Evolutionary conservation across 2,329 filamentous ascomycete genomes (phyloP).

Genomic region (Magnaporthiopsis poae): DNA sequence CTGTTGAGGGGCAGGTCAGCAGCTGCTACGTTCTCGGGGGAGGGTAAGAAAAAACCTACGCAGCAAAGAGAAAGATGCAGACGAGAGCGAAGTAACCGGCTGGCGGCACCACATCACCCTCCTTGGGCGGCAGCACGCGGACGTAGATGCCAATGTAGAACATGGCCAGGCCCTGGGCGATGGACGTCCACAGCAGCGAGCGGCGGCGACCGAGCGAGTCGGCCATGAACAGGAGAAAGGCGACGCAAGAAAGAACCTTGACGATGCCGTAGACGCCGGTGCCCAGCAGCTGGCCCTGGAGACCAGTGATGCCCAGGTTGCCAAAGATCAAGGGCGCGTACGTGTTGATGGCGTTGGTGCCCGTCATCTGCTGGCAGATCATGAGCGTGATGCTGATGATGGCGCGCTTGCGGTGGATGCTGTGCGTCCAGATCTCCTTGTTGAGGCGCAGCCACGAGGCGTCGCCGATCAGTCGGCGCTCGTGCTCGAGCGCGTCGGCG

Average conservation of each 20-base stretch:
- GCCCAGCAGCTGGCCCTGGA: conserved; percentile 47
- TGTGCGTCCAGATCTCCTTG: conserved; percentile 21
- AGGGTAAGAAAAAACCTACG: conserved; percentile 1
- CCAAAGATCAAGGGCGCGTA: conserved; percentile 55
- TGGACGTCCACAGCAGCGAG: conserved; percentile 49
- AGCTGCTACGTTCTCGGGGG: neutral
- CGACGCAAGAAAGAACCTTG: conserved; percentile 47
- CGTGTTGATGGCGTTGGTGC: conserved; percentile 58
- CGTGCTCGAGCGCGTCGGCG: conserved; percentile 20
- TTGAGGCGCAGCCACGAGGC: conserved; percentile 17
- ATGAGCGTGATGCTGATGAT: conserved; percentile 39
- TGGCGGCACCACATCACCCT: conserved; percentile 25
- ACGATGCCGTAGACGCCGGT: conserved; percentile 44
- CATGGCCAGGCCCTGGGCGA: conserved; percentile 52
- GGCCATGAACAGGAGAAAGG: conserved; percentile 50
- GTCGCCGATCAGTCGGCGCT: conserved; percentile 17
- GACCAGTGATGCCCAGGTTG: conserved; percentile 49
- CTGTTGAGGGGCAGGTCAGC: neutral
- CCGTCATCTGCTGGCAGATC: conserved; percentile 46
- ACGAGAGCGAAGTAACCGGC: conserved; percentile 57
- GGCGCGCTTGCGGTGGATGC: conserved; percentile 37
- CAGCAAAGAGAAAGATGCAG: conserved; percentile 55
- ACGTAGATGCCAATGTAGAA: conserved; percentile 59
- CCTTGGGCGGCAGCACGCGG: conserved; percentile 43
- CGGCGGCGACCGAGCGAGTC: conserved; percentile 51